Percentiles rank a stretch among this genome's conserved stretches.
These are phyloP conservation scores for Cryptococcus sp. DNA, from an alignment of 1,284 basidiomycete species.

Conservation along the genomic window DNA sequence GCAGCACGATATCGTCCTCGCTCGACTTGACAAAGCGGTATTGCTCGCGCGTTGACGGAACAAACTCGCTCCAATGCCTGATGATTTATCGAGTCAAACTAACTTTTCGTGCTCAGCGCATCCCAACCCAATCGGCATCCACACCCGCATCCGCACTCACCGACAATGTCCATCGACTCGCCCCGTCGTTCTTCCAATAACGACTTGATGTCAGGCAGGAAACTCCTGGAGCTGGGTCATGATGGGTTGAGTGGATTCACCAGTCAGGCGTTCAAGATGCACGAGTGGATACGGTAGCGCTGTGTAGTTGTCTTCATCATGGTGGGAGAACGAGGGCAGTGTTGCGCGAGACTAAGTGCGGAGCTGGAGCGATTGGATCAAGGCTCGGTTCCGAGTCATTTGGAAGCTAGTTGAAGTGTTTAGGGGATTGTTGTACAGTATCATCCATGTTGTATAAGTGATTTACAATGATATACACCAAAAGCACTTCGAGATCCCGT, in stretches of 20 bases:
- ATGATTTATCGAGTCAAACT: no score
- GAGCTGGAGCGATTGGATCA: background rate
- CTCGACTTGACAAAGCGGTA: no score
- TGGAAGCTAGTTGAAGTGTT: no score
- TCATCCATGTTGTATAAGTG: conserved; percentile 5
- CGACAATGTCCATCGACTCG: conserved; percentile 1
- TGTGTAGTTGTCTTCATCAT: background rate
- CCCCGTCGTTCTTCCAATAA: conserved; percentile 5
- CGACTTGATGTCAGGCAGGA: conserved; percentile 22
- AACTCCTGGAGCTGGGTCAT: conserved; percentile 45
- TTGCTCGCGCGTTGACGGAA: no score
- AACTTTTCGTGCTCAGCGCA: background rate
- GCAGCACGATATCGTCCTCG: no score
- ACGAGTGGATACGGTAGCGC: conserved; percentile 68
- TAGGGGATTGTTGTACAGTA: conserved; percentile 7
- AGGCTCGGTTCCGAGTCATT: no score
- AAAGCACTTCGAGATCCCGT: no score
- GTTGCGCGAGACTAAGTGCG: background rate
- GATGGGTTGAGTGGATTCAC: conserved; percentile 58
- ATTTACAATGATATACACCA: no score
- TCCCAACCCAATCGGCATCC: background rate
- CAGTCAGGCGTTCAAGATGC: conserved; percentile 68
- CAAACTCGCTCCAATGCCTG: no score
- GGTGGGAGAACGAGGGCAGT: conserved; percentile 1
- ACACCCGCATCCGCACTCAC: conserved; percentile 6